Evolutionary conservation across 2,329 filamentous ascomycete genomes (phyloP).

Genomic region (Helotiales sp.): DNA sequence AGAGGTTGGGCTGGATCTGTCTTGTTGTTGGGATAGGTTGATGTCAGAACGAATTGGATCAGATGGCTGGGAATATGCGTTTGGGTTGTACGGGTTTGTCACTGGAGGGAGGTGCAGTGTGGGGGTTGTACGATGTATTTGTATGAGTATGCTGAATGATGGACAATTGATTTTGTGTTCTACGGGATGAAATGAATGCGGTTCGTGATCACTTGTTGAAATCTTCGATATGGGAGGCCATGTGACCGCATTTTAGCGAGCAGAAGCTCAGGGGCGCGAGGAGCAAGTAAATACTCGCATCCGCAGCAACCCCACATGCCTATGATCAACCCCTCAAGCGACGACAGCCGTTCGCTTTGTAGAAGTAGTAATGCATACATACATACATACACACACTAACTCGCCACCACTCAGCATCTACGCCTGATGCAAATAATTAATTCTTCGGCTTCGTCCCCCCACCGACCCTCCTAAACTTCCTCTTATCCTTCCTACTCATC

Average conservation of each 20-base stretch:
- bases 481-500: conserved; percentile 79
- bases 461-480: conserved; percentile 70
- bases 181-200: too few species aligned
- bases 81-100: conserved; percentile 7
- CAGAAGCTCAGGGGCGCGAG: background rate
- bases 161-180: too few species aligned
- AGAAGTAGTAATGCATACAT: too few species aligned
- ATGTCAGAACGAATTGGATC: background rate
- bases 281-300: background rate
- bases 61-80: background rate
- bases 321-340: too few species aligned
- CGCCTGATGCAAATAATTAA: conserved; percentile 4
- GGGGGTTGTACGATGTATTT: conserved; percentile 6
- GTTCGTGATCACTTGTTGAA: background rate
- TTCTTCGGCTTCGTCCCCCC: conserved; percentile 24
- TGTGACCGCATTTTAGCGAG: conserved; percentile 3
- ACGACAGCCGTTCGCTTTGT: background rate
- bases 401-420: background rate
- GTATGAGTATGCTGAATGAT: too few species aligned
- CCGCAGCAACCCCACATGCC: background rate
- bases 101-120: background rate
- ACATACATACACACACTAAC: background rate
- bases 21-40: background rate
- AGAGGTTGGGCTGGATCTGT: conserved; percentile 1
- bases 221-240: background rate